Conservation (phyloP, 495 filamentous ascomycete genomes). For the Xylaria telfairii region DNA sequence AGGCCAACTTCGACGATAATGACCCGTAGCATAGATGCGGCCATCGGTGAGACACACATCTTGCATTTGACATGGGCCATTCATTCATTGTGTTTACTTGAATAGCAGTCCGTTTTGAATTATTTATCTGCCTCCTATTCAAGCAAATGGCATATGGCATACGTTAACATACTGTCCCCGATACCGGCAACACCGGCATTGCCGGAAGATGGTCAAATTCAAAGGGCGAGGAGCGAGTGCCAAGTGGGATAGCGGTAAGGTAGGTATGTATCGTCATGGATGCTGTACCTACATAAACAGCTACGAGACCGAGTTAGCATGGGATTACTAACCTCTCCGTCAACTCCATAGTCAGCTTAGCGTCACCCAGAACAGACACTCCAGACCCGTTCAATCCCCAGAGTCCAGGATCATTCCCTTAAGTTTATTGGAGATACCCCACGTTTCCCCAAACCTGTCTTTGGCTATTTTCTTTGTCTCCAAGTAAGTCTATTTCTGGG, state of each 20-base stretch:
- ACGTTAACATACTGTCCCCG: not conserved
- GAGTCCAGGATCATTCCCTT: not conserved
- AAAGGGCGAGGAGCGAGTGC: not conserved
- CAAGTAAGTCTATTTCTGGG: constrained; percentile 2
- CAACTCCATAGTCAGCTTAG: constrained; percentile 12
- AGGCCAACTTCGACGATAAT: not conserved
- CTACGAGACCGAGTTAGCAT: not conserved
- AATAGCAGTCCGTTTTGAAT: not conserved
- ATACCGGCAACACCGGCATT: not conserved
- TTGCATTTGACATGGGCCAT: not conserved
- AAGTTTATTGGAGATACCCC: constrained; percentile 19
- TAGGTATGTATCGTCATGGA: not conserved
- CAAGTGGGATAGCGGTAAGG: not conserved
- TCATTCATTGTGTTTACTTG: too few species aligned
- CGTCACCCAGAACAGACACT: not conserved
- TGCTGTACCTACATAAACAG: not conserved
- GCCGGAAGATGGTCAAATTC: not conserved
- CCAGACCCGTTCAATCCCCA: constrained; percentile 7
- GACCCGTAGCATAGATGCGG: not conserved
- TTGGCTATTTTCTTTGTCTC: constrained; percentile 17
- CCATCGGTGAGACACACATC: not conserved
- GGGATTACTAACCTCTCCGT: not conserved
- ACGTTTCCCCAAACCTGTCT: constrained; percentile 17
- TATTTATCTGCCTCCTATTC: not conserved
- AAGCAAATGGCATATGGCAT: not conserved